Evolutionary conservation across 129 eudicot species (phyloP).

Genomic region (sunflower (Helianthus annuus)): DNA sequence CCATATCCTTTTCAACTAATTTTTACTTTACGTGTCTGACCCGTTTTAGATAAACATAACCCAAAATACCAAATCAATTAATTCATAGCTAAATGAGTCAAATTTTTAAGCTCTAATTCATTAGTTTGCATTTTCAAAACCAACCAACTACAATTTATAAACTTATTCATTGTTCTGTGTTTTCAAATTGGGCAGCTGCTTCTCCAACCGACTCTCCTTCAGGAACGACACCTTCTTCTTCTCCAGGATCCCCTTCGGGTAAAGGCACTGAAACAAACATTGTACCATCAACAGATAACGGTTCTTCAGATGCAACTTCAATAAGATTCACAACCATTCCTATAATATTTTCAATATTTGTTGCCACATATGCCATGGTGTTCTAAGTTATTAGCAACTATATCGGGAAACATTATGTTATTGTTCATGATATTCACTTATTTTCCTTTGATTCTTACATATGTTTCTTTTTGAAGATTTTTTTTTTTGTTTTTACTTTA

Average conservation of each 20-base stretch:
- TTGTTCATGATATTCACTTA: constrained; percentile 7
- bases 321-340: constrained; percentile 45
- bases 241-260: constrained; percentile 45
- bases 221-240: constrained; percentile 39
- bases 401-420: constrained; percentile 3
- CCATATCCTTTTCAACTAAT: neutral
- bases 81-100: neutral
- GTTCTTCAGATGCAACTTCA: constrained; percentile 60
- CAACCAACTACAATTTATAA: neutral
- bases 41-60: neutral
- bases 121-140: neutral
- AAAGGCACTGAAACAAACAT: constrained; percentile 42
- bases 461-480: neutral
- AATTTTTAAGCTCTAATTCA: neutral
- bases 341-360: constrained; percentile 26
- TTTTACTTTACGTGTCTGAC: neutral
- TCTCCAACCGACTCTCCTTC: constrained; percentile 55
- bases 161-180: constrained; percentile 20
- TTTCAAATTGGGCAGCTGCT: constrained; percentile 36
- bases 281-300: constrained; percentile 51
- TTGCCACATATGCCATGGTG: constrained; percentile 9
- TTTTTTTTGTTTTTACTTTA: neutral
- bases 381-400: constrained; percentile 19
- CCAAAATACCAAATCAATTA: neutral
- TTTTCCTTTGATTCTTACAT: constrained; percentile 26